Evolutionary conservation across 129 eudicot genomes (phyloP).

Genomic region (Glebionis coronaria): DNA sequence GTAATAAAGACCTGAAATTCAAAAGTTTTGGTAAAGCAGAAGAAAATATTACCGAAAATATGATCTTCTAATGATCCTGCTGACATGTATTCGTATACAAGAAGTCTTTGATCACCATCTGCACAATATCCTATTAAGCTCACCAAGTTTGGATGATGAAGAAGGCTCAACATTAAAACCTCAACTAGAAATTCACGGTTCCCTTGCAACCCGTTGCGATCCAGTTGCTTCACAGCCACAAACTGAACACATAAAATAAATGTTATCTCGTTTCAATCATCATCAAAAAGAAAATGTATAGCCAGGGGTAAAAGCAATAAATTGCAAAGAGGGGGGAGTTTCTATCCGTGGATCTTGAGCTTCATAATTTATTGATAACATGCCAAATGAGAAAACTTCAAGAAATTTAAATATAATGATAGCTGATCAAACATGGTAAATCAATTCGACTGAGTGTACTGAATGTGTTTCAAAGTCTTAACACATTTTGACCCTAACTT

Average conservation of each 20-base stretch:
- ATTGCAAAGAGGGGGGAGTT: not conserved
- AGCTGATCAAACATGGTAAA: not conserved
- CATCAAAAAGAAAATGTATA: not conserved
- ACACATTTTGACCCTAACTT: not conserved
- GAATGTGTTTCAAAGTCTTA: not conserved
- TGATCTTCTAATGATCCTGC: constrained; percentile 89
- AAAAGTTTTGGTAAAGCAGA: not conserved
- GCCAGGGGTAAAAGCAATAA: not conserved
- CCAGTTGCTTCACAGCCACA: constrained; percentile 88
- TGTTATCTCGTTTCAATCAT: not conserved
- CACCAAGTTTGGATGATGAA: constrained; percentile 75
- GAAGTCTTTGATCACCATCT: constrained; percentile 93
- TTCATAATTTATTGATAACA: not conserved
- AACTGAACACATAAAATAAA: not conserved
- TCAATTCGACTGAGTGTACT: not conserved
- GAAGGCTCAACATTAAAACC: constrained; percentile 86
- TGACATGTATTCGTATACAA: constrained; percentile 83
- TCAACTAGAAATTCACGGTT: constrained; percentile 81
- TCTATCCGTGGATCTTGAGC: not conserved
- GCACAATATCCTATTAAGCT: constrained; percentile 90
- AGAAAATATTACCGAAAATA: constrained; percentile 55
- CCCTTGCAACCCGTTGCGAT: constrained; percentile 89
- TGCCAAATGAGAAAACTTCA: not conserved
- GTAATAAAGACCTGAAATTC: not conserved
- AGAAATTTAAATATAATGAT: not conserved